A percentile compares a stretch with the other conserved stretches of the same genome.
phyloP scores from a whole-genome alignment of 495 filamentous ascomycete genomes.

The Hypoxylon lienhwacheense region DNA sequence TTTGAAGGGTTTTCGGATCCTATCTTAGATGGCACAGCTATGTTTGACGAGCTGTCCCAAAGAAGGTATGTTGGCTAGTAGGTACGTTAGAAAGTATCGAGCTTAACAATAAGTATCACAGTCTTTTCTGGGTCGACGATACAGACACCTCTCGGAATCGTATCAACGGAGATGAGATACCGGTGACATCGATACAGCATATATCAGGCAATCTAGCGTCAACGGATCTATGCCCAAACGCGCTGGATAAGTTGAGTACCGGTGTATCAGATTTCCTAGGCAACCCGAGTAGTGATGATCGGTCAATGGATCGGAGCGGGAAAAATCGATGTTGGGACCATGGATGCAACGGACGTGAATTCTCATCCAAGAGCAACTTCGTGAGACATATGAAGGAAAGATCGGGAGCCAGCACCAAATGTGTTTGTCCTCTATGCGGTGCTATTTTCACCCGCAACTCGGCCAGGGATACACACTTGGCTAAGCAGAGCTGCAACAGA shows the following conservation, averaged over 20 bases:
- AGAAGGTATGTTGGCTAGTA: conserved; percentile 20
- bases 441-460: conserved; percentile 91
- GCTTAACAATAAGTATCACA: conserved; percentile 13
- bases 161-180: conserved; percentile 32
- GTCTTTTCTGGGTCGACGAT: conserved; percentile 32
- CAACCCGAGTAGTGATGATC: conserved; percentile 20
- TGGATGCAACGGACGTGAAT: conserved; percentile 91
- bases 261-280: conserved; percentile 28
- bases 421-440: conserved; percentile 80
- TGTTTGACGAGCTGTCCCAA: conserved; percentile 33
- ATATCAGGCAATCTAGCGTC: conserved; percentile 28
- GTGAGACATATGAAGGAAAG: conserved; percentile 88
- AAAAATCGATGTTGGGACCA: conserved; percentile 97
- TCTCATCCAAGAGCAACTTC: conserved; percentile 92
- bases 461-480: conserved; percentile 81
- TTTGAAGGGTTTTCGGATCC: conserved; percentile 29
- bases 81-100: background rate
- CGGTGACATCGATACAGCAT: conserved; percentile 30
- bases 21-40: conserved; percentile 25
- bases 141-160: conserved; percentile 32
- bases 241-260: conserved; percentile 28
- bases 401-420: conserved; percentile 81
- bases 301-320: conserved; percentile 15
- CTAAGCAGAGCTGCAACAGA: conserved; percentile 39
- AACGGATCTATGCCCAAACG: conserved; percentile 20